Evolutionary conservation across 306 rosid species (phyloP), one percentile per base, ranked within the genome.

Genomic region (Cyclanthera cordifolia): DNA sequence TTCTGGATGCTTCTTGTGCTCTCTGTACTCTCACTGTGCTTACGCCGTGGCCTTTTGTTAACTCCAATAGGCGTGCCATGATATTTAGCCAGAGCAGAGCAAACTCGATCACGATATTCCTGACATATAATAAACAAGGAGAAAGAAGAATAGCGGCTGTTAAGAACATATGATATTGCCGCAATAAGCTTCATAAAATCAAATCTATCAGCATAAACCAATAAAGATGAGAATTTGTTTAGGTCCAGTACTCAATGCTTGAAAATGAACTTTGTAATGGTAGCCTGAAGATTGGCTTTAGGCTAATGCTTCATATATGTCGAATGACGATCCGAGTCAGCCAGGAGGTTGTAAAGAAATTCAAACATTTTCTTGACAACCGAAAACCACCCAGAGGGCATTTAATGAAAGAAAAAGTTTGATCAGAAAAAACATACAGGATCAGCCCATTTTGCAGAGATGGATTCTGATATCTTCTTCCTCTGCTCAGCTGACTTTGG

Each of bases 401-500:
- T 51, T 69, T 60, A 69, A 28, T 51, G 53, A 54, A 28, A 2
- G 15, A 3, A 53, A 32, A 21, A 7, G 13, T 34, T 41, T 11
- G 5, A 21, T 4, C 65, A 49, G 68, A 43, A 65, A 55, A 50
- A 59, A 86, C 96, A 78, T 81, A 90, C 99, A 66, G 94, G 87
- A 78, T 90, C 87, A 24, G 87, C 84, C 99, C 99, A 93, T 85
- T 93, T 93, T 72, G 95, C 85, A 75, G 88, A 51, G 78, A 93
- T 90, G 74, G 97, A 90, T 83, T 79, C 85, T n/a, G 99, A 84
- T 49, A 93, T 93, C 77, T 85, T 90, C 82, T 82, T 85, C 74
- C 87, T 90, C 80, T 93, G 99, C 71, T 87, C 97, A 37, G 56
- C 82, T 75, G 99, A 79, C 88, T 87, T 93, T 67, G 95, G 94